A percentile compares a stretch with the other conserved stretches of the same genome.
Evolutionary conservation across 495 filamentous ascomycete species (phyloP).

Genomic region (Rhizodiscina lignyota): DNA sequence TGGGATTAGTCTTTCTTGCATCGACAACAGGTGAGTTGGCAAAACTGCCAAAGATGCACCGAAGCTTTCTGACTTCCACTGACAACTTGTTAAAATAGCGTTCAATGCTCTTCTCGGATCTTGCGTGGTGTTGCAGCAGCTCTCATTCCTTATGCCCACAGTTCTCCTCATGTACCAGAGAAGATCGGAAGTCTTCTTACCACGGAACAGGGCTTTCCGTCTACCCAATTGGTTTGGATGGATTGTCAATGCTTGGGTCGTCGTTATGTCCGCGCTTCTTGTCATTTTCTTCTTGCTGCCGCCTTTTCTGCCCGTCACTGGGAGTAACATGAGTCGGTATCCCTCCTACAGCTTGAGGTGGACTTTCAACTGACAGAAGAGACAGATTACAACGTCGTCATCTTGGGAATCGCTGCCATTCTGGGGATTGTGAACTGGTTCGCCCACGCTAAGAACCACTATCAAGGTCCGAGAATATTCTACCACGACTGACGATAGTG

Average conservation of each 20-base stretch:
- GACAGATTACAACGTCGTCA: conserved; percentile 1
- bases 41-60: not conserved
- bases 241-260: not conserved
- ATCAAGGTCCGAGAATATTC: not conserved
- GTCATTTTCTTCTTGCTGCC: not conserved
- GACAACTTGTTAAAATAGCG: not conserved
- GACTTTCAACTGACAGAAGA: not conserved
- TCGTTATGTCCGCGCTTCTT: not conserved
- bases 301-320: not conserved
- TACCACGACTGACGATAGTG: conserved; percentile 6
- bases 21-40: not conserved
- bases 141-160: not conserved
- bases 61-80: too few relatives aligned
- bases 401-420: not conserved
- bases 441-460: not conserved
- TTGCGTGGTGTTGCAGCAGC: not conserved
- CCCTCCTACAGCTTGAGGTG: not conserved
- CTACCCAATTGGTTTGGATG: not conserved
- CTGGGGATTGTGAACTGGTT: not conserved
- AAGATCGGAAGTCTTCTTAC: not conserved
- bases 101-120: not conserved
- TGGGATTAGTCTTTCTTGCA: not conserved
- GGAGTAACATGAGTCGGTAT: not conserved
- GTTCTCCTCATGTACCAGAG: not conserved
- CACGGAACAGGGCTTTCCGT: not conserved